phyloP scores from a whole-genome alignment of 805 yeast genomes.

The Teunomyces barrocoloradensis region DNA sequence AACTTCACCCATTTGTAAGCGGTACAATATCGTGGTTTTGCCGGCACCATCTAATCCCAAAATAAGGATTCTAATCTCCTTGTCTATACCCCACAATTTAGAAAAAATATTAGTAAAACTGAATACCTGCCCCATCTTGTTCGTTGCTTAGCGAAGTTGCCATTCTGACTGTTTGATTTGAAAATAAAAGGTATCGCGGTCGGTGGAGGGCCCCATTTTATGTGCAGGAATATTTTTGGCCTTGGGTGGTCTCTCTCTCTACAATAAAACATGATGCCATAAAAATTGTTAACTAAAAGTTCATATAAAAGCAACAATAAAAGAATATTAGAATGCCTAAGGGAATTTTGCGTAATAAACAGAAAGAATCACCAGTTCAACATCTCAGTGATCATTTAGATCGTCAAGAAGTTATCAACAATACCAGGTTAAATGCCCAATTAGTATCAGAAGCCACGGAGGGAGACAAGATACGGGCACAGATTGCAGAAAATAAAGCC shows the following conservation, averaged over 20 bases:
- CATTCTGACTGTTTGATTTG: not conserved
- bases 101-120: constrained; percentile 74
- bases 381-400: constrained; percentile 29
- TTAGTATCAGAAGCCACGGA: constrained; percentile 32
- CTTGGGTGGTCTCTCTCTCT: not conserved
- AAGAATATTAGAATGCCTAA: constrained; percentile 12
- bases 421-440: constrained; percentile 74
- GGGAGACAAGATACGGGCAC: constrained; percentile 48
- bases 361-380: constrained; percentile 8
- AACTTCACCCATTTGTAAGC: constrained; percentile 61
- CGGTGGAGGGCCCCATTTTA: not conserved
- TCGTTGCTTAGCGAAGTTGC: not conserved
- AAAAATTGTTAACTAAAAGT: not conserved
- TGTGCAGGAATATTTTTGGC: not conserved
- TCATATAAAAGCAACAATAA: no score
- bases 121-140: constrained; percentile 79
- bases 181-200: not conserved
- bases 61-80: constrained; percentile 86
- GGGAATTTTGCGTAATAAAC: constrained; percentile 57
- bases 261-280: constrained; percentile 1
- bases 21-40: constrained; percentile 89
- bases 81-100: constrained; percentile 82
- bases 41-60: constrained; percentile 97
- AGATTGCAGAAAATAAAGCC: constrained; percentile 35
- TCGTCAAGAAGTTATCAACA: constrained; percentile 72